Evolutionary conservation across 768 basidiomycete species (phyloP).

Genomic region (Collybia sordida): DNA sequence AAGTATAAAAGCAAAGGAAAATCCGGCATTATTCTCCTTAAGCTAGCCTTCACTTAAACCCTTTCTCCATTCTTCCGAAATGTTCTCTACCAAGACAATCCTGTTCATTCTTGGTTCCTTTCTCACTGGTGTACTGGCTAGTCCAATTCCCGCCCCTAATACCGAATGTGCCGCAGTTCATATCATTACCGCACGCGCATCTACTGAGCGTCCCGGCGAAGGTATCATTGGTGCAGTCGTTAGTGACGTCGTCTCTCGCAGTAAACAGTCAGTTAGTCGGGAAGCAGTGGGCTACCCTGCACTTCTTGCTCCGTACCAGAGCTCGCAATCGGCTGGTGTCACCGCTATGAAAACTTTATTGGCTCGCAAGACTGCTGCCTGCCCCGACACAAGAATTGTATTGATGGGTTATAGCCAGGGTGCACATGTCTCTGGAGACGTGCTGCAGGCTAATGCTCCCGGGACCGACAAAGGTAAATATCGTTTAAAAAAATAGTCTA

Average conservation of each 20-base stretch:
- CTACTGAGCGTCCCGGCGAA: constrained; percentile 15
- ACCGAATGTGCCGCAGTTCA: constrained; percentile 15
- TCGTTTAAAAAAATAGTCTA: not conserved
- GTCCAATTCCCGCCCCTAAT: constrained; percentile 5
- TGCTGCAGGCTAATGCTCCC: constrained; percentile 7
- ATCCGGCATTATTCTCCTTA: too few relatives aligned
- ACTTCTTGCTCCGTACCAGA: constrained; percentile 8
- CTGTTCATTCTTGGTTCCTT: too few relatives aligned
- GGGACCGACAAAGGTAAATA: constrained; percentile 7
- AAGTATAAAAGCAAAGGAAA: too few relatives aligned
- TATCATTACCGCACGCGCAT: constrained; percentile 17
- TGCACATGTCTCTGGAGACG: constrained; percentile 13
- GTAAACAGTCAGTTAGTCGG: constrained; percentile 8
- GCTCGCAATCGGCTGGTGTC: constrained; percentile 8
- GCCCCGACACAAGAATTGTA: constrained; percentile 13
- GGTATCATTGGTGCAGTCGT: constrained; percentile 17
- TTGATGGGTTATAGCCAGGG: constrained; percentile 14
- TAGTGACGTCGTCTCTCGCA: constrained; percentile 6
- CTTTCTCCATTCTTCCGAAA: too few relatives aligned
- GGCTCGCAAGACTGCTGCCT: constrained; percentile 5
- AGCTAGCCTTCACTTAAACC: too few relatives aligned
- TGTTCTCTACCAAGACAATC: too few relatives aligned
- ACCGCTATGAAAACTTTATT: constrained; percentile 8
- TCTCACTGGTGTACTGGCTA: not conserved
- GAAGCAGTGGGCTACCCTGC: constrained; percentile 11